Conservation (phyloP, 2,329 filamentous ascomycete genomes). For the Trichoderma sp. region DNA sequence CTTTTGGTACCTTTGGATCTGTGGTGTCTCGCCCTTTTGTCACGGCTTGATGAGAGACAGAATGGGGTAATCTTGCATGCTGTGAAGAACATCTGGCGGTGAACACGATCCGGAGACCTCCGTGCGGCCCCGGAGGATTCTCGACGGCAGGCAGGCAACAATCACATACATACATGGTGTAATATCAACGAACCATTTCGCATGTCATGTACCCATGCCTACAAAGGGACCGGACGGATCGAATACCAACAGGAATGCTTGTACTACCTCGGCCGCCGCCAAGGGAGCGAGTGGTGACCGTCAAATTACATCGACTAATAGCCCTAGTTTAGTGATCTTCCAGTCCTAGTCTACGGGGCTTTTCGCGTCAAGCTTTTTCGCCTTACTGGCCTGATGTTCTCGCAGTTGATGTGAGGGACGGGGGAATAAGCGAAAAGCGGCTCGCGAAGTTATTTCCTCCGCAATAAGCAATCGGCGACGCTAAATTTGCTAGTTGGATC, state of each 20-base stretch:
- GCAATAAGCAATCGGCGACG: not conserved
- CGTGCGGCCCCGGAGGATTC: not conserved
- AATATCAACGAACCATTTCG: not conserved
- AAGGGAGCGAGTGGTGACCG: not conserved
- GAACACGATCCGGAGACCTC: not conserved
- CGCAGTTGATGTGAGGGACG: not conserved
- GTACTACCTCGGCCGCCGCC: not conserved
- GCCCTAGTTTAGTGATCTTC: not conserved
- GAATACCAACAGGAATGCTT: not conserved
- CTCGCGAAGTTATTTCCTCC: not conserved
- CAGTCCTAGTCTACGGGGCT: not conserved
- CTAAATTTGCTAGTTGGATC: conserved; percentile 1
- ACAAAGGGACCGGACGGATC: not conserved
- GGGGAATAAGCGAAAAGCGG: conserved; percentile 15
- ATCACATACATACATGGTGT: not conserved
- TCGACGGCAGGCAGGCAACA: not conserved
- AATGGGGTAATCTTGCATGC: not conserved
- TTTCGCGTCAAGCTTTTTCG: not conserved
- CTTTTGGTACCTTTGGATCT: not conserved
- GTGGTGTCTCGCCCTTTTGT: not conserved
- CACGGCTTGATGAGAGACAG: not conserved
- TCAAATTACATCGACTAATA: not conserved
- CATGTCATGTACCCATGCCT: not conserved
- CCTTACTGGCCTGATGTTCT: not conserved
- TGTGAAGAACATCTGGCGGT: conserved; percentile 10